phyloP scores from a whole-genome alignment of 2,329 filamentous ascomycete genomes.

The Hortaea sp. region DNA sequence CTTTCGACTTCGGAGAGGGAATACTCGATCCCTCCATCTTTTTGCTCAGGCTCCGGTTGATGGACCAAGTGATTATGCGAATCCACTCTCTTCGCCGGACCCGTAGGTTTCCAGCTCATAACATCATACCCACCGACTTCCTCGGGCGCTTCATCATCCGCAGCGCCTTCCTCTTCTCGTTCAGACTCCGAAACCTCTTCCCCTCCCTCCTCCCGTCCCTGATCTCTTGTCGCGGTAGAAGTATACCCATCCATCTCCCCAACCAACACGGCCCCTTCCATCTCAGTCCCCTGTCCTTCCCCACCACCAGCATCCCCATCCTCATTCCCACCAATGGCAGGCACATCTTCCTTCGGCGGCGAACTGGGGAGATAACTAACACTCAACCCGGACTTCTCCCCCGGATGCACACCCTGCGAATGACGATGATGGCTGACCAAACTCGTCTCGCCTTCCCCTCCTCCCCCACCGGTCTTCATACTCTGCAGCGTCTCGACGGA shows the following conservation, averaged over 20 bases:
- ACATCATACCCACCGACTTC: conserved; percentile 10
- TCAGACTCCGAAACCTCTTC: background rate
- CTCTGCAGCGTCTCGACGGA: conserved; percentile 37
- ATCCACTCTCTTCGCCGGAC: conserved; percentile 1
- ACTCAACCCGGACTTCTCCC: background rate
- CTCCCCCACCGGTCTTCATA: conserved; percentile 2
- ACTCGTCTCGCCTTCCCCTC: conserved; percentile 10
- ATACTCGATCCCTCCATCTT: background rate
- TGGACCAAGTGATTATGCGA: background rate
- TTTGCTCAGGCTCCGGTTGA: background rate
- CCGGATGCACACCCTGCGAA: background rate
- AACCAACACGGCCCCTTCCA: too few species aligned
- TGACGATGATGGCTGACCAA: conserved; percentile 1
- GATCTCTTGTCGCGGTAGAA: too few species aligned
- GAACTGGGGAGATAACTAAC: conserved; percentile 4
- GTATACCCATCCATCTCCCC: too few species aligned
- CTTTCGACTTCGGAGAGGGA: too few species aligned
- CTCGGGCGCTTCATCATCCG: conserved; percentile 3
- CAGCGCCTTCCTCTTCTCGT: background rate
- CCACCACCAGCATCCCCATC: too few species aligned
- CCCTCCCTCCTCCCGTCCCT: background rate
- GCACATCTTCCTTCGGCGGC: too few species aligned
- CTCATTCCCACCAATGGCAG: too few species aligned
- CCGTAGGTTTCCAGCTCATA: conserved; percentile 18
- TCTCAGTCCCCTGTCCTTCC: too few species aligned